Percentiles rank a stretch among this genome's conserved stretches.
Evolutionary conservation across 352 stramenopile species (phyloP).

Genomic region (Hyaloperonospora brassicae): DNA sequence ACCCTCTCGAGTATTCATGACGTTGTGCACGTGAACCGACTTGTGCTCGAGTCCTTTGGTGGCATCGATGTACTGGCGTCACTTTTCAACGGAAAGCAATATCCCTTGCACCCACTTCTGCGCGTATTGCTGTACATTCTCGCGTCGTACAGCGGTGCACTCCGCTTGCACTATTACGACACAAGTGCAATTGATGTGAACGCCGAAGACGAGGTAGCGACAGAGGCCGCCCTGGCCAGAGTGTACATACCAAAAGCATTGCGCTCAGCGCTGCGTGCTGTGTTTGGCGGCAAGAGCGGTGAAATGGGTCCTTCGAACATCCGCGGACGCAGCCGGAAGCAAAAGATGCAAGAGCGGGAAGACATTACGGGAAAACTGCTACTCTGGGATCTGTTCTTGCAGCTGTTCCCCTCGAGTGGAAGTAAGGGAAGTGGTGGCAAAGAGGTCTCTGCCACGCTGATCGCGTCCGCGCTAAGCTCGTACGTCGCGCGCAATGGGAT

Average conservation of each 20-base stretch:
- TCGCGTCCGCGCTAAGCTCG: slow-evolving; percentile 65
- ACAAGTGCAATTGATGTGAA: slow-evolving; percentile 62
- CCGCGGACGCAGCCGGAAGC: slow-evolving; percentile 41
- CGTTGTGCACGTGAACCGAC: slow-evolving; percentile 30
- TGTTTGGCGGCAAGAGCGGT: slow-evolving; percentile 34
- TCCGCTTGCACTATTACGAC: slow-evolving; percentile 35
- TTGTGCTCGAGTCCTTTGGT: slow-evolving; percentile 58
- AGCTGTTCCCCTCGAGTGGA: slow-evolving; percentile 54
- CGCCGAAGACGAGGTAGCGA: slow-evolving; percentile 65
- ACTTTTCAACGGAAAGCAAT: slow-evolving; percentile 54
- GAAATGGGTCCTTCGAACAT: slow-evolving; percentile 15
- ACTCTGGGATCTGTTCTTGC: slow-evolving; percentile 78
- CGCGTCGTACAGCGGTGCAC: slow-evolving; percentile 36
- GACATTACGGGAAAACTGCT: slow-evolving; percentile 50
- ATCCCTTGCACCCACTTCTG: slow-evolving; percentile 36
- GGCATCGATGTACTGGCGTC: slow-evolving; percentile 45
- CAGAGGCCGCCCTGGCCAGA: slow-evolving; percentile 53
- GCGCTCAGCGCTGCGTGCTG: slow-evolving; percentile 43
- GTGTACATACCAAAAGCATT: slow-evolving; percentile 59
- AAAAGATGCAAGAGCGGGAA: slow-evolving; percentile 44
- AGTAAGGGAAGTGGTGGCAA: slow-evolving; percentile 5
- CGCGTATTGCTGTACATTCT: slow-evolving; percentile 61
- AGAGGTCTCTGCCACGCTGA: slow-evolving; percentile 27
- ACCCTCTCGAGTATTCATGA: slow-evolving; percentile 42
- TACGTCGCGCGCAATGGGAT: slow-evolving; percentile 54